Base-by-base conservation (phyloP, 306 rosid species). In the Medicago ruthenica region DNA sequence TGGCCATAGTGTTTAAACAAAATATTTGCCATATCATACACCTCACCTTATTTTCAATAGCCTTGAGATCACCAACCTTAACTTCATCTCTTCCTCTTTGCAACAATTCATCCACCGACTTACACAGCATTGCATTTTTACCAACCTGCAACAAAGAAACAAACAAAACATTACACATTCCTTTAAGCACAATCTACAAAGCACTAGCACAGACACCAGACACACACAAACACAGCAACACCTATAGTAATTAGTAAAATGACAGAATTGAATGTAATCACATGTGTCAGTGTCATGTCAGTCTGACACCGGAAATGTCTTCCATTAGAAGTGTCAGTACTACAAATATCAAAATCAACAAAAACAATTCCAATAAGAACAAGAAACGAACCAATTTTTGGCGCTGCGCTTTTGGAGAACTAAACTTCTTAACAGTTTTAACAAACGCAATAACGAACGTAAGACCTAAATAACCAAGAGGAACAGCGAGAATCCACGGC, bases 401-500 rank as follows among this genome's bases (percentile, higher is more conserved):
- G 83, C 97, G 98, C 57, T 94, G 85, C 5, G 87, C 96, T 86
- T 81, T 84, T 37, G 98, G 97, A 31, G 98, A 94, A 81, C 87
- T 67, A 57, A 94, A 89, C 74, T 88, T 92, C 70, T 48, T 70
- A 18, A 88, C 83, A 51, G 97, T 87, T 88, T 83, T 94, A 39
- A 90, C 89, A 17, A 94, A 75, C 45, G 98, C 96, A 21, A 94
- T 74, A 50, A 87, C 87, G 57, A 94, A 94, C n/a, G 97, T 86
- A 20, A 94, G 67, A 61, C 87, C 87, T 1, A 76, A 89, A 48
- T 94, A 94, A 6, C 89, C 92, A 4, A 94, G 85, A 78, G 97
- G 97, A 51, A 94, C 47, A 24, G 97, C 97, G 14, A 92, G 92
- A 77, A 94, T 87, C 98, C 96, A 94, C 61, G 97, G 98, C 47